These are phyloP conservation scores for Fusarium protoensiforme DNA, from an alignment of 2,329 filamentous ascomycete genomes.

Conservation along the genomic window DNA sequence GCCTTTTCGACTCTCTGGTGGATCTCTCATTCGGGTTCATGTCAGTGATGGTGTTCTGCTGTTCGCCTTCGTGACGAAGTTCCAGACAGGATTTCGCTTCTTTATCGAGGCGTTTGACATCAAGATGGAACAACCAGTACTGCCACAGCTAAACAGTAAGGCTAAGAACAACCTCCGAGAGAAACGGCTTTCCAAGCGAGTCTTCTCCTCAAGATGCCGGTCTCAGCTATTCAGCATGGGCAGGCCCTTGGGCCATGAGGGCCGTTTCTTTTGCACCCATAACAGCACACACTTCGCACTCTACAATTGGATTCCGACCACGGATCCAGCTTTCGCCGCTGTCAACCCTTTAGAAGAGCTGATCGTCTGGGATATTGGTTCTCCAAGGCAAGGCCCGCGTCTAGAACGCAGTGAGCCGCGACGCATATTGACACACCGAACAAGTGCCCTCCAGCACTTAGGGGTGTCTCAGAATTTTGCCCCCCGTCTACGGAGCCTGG, in stretches of 20 bases:
- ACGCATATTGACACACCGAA: slow-evolving; percentile 50
- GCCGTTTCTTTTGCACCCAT: slow-evolving; percentile 73
- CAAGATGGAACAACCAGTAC: neutral
- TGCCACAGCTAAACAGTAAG: neutral
- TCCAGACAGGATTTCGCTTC: slow-evolving; percentile 64
- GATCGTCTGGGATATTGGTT: slow-evolving; percentile 69
- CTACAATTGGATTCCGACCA: slow-evolving; percentile 67
- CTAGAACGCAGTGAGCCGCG: neutral
- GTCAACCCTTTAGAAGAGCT: slow-evolving; percentile 68
- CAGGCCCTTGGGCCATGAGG: slow-evolving; percentile 63
- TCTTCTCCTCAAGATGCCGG: slow-evolving; percentile 52
- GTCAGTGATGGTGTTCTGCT: slow-evolving; percentile 66
- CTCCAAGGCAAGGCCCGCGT: slow-evolving; percentile 31
- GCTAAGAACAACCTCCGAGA: neutral
- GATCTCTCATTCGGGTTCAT: slow-evolving; percentile 65
- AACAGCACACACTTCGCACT: slow-evolving; percentile 69
- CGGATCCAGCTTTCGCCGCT: slow-evolving; percentile 65
- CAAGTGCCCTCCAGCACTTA: slow-evolving; percentile 63
- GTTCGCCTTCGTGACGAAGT: slow-evolving; percentile 63
- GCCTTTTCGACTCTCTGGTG: slow-evolving; percentile 62
- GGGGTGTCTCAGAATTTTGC: slow-evolving; percentile 63
- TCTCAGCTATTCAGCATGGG: slow-evolving; percentile 68
- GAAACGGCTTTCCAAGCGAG: neutral
- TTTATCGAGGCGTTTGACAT: slow-evolving; percentile 71
- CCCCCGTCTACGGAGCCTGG: slow-evolving; percentile 61